Evolutionary conservation across 1,139 yeast genomes (phyloP).

Genomic region (Blastobotrys malaysiensis): DNA sequence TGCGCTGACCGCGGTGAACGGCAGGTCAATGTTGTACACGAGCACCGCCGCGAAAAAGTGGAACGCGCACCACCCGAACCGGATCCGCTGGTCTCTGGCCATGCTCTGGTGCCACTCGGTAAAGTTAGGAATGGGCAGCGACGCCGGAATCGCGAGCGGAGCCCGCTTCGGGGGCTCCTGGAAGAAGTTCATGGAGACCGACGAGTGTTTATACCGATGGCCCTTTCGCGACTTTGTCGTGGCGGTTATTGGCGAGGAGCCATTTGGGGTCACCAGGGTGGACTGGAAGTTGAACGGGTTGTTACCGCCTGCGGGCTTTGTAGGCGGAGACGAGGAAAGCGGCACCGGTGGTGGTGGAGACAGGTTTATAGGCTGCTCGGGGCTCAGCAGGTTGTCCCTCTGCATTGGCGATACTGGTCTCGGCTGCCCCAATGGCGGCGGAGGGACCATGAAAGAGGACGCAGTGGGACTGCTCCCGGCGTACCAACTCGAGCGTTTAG

Average conservation of each 20-base stretch:
- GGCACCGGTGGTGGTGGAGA: background rate
- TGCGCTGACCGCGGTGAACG: constrained; percentile 63
- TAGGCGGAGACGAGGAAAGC: background rate
- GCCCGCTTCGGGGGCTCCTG: constrained; percentile 83
- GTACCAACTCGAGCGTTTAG: constrained; percentile 6
- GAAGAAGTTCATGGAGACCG: constrained; percentile 94
- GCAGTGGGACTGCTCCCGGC: constrained; percentile 1
- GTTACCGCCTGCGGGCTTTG: constrained; percentile 4
- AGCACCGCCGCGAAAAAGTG: constrained; percentile 54
- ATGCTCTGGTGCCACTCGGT: constrained; percentile 57
- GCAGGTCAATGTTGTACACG: constrained; percentile 51
- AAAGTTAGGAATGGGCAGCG: constrained; percentile 72
- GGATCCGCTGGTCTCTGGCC: constrained; percentile 47
- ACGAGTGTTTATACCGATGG: constrained; percentile 91
- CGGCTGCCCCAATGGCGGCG: background rate
- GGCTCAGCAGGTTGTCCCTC: background rate
- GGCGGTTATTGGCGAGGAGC: constrained; percentile 8
- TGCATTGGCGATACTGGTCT: constrained; percentile 3
- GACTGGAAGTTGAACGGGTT: constrained; percentile 37
- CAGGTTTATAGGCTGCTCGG: background rate
- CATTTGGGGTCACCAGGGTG: constrained; percentile 23
- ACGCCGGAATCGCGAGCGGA: constrained; percentile 67
- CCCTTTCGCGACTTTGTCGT: constrained; percentile 66
- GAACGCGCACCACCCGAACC: constrained; percentile 58
- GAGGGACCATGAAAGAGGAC: background rate